Percentiles rank a stretch among this genome's conserved stretches.
phyloP scores from a whole-genome alignment of 1,284 basidiomycete genomes.

The Ustilago xerochloae region DNA sequence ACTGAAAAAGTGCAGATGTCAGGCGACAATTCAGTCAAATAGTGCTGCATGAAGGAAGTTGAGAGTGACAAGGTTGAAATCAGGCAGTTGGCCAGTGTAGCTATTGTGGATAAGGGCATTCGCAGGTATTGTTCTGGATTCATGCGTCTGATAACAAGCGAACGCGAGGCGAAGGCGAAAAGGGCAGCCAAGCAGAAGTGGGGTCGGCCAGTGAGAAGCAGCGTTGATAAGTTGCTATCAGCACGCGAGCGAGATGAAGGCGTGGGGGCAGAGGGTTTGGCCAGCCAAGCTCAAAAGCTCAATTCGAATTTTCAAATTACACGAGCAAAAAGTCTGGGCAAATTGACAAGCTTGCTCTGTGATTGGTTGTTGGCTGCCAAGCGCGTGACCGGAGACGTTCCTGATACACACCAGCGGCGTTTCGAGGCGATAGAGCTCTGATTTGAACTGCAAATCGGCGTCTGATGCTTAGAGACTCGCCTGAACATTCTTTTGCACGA shows the following conservation, averaged over 20 bases:
- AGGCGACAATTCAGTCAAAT: not conserved
- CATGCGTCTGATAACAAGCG: conserved; percentile 20
- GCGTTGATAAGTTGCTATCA: not conserved
- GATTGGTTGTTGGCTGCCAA: not conserved
- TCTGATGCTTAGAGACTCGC: too few species aligned
- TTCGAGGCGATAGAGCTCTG: too few species aligned
- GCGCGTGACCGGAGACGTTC: conserved; percentile 1
- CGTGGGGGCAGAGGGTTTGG: not conserved
- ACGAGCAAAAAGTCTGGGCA: conserved; percentile 2
- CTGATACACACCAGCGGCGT: too few species aligned
- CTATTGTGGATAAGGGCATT: conserved; percentile 4
- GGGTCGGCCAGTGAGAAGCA: conserved; percentile 10
- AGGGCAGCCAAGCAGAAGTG: conserved; percentile 6
- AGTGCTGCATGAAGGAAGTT: conserved; percentile 1
- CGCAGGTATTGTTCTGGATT: not conserved
- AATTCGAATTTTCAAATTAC: conserved; percentile 1
- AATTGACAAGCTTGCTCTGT: not conserved
- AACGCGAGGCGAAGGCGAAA: conserved; percentile 2
- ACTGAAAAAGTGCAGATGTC: not conserved
- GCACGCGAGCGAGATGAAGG: not conserved
- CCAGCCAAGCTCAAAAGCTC: too few species aligned
- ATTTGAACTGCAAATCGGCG: too few species aligned
- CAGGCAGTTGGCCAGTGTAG: not conserved
- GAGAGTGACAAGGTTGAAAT: not conserved
- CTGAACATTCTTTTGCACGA: too few species aligned